Evolutionary conservation across 257 asterid species (phyloP).

Genomic region (Cynanchum wilfordii): DNA sequence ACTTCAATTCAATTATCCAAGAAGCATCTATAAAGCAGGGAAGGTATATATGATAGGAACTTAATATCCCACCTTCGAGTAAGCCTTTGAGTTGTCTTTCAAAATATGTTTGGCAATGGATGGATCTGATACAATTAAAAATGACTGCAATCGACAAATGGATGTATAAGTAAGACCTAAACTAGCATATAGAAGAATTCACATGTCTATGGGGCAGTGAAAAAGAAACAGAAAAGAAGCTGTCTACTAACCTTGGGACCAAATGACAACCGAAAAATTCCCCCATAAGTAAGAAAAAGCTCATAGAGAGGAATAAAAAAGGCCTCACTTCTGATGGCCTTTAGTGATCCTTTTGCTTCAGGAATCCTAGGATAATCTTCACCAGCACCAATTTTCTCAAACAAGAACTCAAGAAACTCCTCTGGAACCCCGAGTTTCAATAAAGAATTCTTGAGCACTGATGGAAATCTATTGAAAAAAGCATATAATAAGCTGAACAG

Average conservation of each 20-base stretch:
- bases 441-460: conserved; percentile 48
- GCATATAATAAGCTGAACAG: conserved; percentile 12
- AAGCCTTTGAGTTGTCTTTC: conserved; percentile 76
- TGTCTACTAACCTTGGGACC: conserved; percentile 80
- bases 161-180: conserved; percentile 17
- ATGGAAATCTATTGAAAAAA: conserved; percentile 45
- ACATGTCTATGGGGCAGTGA: neutral
- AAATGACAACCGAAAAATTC: conserved; percentile 74
- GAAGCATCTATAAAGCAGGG: neutral
- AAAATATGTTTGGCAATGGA: conserved; percentile 78
- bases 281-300: conserved; percentile 84
- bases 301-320: conserved; percentile 83
- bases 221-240: neutral
- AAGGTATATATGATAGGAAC: conserved; percentile 2
- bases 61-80: conserved; percentile 68
- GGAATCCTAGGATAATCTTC: conserved; percentile 55
- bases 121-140: conserved; percentile 90
- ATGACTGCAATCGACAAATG: conserved; percentile 58
- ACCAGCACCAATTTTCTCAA: conserved; percentile 38
- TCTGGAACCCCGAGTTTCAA: conserved; percentile 66
- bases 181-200: neutral
- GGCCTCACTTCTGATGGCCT: conserved; percentile 60
- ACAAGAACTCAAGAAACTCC: conserved; percentile 51
- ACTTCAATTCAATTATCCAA: conserved; percentile 2
- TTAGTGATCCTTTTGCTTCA: conserved; percentile 78